Percentiles rank a stretch among this genome's conserved stretches.
These are phyloP conservation scores for Collybia sordida DNA, from an alignment of 768 basidiomycete species.

Conservation along the genomic window DNA sequence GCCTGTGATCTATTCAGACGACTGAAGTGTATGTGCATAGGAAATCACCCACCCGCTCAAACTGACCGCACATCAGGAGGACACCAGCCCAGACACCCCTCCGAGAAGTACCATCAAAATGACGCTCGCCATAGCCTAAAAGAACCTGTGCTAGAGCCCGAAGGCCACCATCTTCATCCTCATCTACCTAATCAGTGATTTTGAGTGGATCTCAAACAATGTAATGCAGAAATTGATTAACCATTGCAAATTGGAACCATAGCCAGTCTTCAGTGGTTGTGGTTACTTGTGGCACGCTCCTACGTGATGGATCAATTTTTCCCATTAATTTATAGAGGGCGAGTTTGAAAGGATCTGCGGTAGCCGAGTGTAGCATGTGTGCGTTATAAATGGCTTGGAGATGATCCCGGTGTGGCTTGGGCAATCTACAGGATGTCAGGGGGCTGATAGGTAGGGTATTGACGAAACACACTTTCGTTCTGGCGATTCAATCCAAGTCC, in stretches of 20 bases:
- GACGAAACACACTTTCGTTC: slow-evolving; percentile 62
- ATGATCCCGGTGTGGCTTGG: slow-evolving; percentile 76
- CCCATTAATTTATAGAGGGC: slow-evolving; percentile 96
- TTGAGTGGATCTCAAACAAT: not conserved
- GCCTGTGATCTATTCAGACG: slow-evolving; percentile 48
- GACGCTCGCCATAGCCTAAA: slow-evolving; percentile 76
- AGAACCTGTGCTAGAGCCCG: slow-evolving; percentile 73
- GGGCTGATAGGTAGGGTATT: slow-evolving; percentile 1
- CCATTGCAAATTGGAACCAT: slow-evolving; percentile 95
- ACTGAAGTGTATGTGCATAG: not conserved
- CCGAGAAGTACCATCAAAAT: slow-evolving; percentile 70
- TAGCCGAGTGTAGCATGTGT: slow-evolving; percentile 86
- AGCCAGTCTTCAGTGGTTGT: slow-evolving; percentile 97
- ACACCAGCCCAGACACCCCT: slow-evolving; percentile 81
- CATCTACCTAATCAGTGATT: slow-evolving; percentile 55
- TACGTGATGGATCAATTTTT: slow-evolving; percentile 78
- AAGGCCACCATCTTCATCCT: slow-evolving; percentile 78
- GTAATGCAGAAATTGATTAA: slow-evolving; percentile 21
- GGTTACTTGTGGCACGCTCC: slow-evolving; percentile 82
- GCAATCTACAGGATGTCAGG: slow-evolving; percentile 42
- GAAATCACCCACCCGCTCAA: slow-evolving; percentile 69
- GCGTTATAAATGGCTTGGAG: slow-evolving; percentile 80
- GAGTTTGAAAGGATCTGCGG: slow-evolving; percentile 93
- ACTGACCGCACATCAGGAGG: slow-evolving; percentile 89
- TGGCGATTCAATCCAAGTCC: slow-evolving; percentile 77